Conservation (phyloP, 129 eudicot genomes). For the Flaveria sonorensis region DNA sequence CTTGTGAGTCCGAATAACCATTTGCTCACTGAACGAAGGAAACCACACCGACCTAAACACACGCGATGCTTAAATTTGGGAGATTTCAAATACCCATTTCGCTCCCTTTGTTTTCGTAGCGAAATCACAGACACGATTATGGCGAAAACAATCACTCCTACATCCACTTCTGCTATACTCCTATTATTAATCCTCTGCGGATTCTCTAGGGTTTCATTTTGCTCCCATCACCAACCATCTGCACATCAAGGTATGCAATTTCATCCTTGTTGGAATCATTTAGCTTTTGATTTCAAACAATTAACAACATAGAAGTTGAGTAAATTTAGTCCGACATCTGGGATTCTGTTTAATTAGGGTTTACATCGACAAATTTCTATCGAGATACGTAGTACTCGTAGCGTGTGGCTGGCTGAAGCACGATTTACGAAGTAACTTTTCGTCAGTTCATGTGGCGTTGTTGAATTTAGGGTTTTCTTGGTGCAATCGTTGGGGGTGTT, state of each 20-base stretch:
- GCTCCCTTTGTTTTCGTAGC: slow-evolving; percentile 22
- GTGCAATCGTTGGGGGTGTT: neutral
- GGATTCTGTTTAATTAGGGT: slow-evolving; percentile 4
- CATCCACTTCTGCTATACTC: slow-evolving; percentile 7
- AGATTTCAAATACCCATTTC: slow-evolving; percentile 15
- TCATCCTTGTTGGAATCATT: neutral
- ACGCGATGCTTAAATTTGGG: slow-evolving; percentile 31
- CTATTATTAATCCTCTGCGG: neutral
- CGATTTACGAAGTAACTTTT: neutral
- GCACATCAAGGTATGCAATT: slow-evolving; percentile 27
- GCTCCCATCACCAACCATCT: slow-evolving; percentile 24
- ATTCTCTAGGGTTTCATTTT: slow-evolving; percentile 6
- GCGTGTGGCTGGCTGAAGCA: neutral
- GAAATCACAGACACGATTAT: slow-evolving; percentile 23
- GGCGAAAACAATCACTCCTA: slow-evolving; percentile 11
- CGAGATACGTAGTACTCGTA: neutral
- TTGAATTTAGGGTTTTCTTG: slow-evolving; percentile 8
- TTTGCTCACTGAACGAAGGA: neutral
- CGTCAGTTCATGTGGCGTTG: neutral
- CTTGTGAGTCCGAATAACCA: neutral
- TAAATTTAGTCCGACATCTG: neutral
- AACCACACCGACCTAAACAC: neutral
- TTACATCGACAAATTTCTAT: slow-evolving; percentile 2
- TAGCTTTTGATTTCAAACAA: neutral
- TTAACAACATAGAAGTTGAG: neutral